phyloP scores from a whole-genome alignment of 805 yeast species.

The Candida krabiensis region DNA sequence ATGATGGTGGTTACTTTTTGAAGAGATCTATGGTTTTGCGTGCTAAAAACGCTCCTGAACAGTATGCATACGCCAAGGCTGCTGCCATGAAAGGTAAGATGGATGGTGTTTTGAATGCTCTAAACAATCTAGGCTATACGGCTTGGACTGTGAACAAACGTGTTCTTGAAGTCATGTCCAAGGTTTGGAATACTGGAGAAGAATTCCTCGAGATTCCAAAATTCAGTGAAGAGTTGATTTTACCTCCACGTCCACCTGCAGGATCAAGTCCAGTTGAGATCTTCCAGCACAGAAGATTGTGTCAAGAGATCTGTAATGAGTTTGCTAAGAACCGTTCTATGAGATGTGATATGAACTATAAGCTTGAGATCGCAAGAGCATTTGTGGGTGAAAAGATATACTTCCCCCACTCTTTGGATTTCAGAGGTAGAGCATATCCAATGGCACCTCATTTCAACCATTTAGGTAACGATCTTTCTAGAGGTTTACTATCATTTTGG shows the following conservation, averaged over 20 bases:
- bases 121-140: constrained; percentile 82
- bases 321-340: constrained; percentile 74
- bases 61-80: constrained; percentile 80
- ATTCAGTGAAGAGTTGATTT: constrained; percentile 39
- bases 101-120: constrained; percentile 69
- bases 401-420: constrained; percentile 80
- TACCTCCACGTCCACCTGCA: constrained; percentile 57
- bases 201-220: constrained; percentile 72
- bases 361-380: constrained; percentile 92
- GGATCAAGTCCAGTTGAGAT: constrained; percentile 72
- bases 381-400: constrained; percentile 75
- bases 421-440: constrained; percentile 85
- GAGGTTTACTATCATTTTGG: constrained; percentile 75
- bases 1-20: constrained; percentile 81
- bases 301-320: constrained; percentile 57
- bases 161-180: constrained; percentile 65
- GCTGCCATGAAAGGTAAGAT: constrained; percentile 72
- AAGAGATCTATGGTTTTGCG: constrained; percentile 67
- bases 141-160: constrained; percentile 88
- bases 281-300: constrained; percentile 64
- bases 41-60: constrained; percentile 84
- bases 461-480: constrained; percentile 74
- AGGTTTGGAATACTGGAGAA: constrained; percentile 87
- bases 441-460: constrained; percentile 79
- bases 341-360: constrained; percentile 92